These are phyloP conservation scores for Penicillium ochrochloron DNA, from an alignment of 495 filamentous ascomycete genomes.

Conservation along the genomic window DNA sequence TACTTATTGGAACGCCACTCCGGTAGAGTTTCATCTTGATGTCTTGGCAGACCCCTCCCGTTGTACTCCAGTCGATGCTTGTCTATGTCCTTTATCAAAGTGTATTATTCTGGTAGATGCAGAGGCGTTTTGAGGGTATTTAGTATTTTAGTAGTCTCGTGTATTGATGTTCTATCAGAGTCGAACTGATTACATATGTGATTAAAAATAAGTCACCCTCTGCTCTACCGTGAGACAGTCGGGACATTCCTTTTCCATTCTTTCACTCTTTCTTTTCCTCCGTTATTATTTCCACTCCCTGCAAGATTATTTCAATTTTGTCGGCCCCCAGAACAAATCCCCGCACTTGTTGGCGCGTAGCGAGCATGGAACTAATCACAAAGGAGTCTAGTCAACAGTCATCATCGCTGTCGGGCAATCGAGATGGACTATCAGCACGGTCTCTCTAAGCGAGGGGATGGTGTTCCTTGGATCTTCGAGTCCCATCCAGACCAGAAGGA, in stretches of 20 bases:
- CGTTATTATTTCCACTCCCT: not conserved
- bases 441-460: not conserved
- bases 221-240: not conserved
- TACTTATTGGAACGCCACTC: not conserved
- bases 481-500: not conserved
- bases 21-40: not conserved
- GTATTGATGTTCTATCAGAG: not conserved
- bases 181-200: not conserved
- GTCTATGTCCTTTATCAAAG: not conserved
- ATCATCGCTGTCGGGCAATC: not conserved
- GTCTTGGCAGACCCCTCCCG: not conserved
- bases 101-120: not conserved
- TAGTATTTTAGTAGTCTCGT: too few species aligned
- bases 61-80: not conserved
- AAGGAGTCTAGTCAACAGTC: not conserved
- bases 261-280: not conserved
- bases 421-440: not conserved
- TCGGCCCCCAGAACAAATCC: not conserved
- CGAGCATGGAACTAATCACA: not conserved
- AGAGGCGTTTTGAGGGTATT: not conserved
- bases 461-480: slow-evolving; percentile 4
- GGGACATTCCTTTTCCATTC: not conserved
- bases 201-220: too few species aligned
- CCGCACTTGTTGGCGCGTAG: slow-evolving; percentile 5
- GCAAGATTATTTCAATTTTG: not conserved